These are phyloP conservation scores for Phanerodontia chrysosporium DNA, from an alignment of 768 basidiomycete species.

Conservation along the genomic window DNA sequence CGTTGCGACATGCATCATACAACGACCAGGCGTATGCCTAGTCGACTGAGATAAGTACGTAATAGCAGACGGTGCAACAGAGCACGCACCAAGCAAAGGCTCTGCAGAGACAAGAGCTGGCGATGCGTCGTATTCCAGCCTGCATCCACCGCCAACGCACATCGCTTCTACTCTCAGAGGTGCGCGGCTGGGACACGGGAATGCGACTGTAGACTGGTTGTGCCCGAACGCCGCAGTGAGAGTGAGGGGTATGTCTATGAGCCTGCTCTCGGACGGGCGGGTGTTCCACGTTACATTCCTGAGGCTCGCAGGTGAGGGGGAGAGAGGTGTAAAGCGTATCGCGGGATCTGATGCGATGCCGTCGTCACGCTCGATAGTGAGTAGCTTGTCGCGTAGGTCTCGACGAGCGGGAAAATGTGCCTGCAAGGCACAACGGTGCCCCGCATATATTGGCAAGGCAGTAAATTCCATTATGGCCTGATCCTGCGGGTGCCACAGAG, in stretches of 20 bases:
- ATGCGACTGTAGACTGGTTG: constrained; percentile 2
- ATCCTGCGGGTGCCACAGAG: constrained; percentile 2
- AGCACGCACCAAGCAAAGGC: not conserved
- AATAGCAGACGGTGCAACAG: not conserved
- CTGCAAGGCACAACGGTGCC: constrained; percentile 3
- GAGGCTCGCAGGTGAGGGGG: not conserved
- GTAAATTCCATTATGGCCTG: constrained; percentile 8
- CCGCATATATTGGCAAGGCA: not conserved
- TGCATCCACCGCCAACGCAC: constrained; percentile 9
- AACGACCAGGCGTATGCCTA: not conserved
- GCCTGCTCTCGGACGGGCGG: not conserved
- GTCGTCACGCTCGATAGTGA: constrained; percentile 14
- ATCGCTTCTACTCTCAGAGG: constrained; percentile 4
- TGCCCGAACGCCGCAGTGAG: constrained; percentile 8
- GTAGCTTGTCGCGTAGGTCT: constrained; percentile 7
- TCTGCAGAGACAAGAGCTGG: not conserved
- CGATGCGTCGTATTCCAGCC: constrained; percentile 12
- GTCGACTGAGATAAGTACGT: no score
- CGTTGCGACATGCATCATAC: not conserved
- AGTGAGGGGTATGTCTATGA: not conserved
- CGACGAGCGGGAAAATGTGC: constrained; percentile 10
- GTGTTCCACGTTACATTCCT: constrained; percentile 8
- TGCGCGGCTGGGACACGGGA: constrained; percentile 1
- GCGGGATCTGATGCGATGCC: not conserved
- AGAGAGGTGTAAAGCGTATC: not conserved